Conservation (phyloP, 441 rosid species). For the Pelargonium exstipulatum region DNA sequence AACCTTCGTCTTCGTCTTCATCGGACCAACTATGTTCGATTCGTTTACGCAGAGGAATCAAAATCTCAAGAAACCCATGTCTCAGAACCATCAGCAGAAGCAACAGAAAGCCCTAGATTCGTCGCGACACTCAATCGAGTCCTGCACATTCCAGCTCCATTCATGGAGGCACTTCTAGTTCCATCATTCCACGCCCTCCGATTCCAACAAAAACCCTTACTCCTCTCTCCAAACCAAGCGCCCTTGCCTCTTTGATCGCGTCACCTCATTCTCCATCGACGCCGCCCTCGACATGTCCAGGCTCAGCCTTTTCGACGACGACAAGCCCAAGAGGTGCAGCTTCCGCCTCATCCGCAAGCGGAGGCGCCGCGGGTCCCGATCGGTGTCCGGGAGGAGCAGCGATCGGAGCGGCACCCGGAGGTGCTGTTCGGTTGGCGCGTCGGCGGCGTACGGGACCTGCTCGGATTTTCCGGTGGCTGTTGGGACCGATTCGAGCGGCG, state of each 20-base stretch:
- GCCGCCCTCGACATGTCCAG: conserved; percentile 40
- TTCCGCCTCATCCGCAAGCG: conserved; percentile 56
- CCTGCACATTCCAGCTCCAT: conserved; percentile 65
- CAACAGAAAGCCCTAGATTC: conserved; percentile 40
- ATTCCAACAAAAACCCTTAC: conserved; percentile 28
- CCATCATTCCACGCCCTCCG: conserved; percentile 34
- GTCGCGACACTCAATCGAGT: conserved; percentile 33
- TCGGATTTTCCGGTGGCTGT: conserved; percentile 87
- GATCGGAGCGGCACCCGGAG: conserved; percentile 57
- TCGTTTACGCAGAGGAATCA: not conserved
- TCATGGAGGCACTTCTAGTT: conserved; percentile 68
- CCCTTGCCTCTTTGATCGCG: conserved; percentile 90
- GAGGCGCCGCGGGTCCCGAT: conserved; percentile 76
- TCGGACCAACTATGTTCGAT: not conserved
- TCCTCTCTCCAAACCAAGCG: conserved; percentile 44
- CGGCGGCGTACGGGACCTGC: conserved; percentile 44
- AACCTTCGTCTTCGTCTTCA: not conserved
- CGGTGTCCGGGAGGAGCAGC: conserved; percentile 87
- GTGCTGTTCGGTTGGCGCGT: conserved; percentile 83
- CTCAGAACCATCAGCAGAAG: conserved; percentile 21
- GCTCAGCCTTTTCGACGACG: conserved; percentile 55
- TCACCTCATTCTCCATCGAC: conserved; percentile 56
- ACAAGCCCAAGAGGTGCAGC: conserved; percentile 37
- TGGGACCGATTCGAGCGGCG: conserved; percentile 95
- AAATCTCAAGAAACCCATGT: conserved; percentile 28